A percentile compares a stretch with the other conserved stretches of the same genome.
Evolutionary conservation across 306 rosid genomes (phyloP).

Genomic region (Corylus americana): DNA sequence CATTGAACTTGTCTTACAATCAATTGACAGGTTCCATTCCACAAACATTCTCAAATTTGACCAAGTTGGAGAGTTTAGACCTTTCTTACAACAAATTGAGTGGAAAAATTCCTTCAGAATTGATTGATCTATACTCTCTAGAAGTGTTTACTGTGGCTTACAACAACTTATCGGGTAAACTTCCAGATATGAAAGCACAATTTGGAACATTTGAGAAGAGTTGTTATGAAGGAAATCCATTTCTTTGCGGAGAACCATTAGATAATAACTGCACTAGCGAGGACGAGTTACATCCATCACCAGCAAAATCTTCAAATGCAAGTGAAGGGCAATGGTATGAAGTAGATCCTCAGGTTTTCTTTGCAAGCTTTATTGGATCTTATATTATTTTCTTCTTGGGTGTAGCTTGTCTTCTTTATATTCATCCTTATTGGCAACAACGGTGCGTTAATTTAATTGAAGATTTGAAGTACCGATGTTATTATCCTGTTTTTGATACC

Average conservation of each 20-base stretch:
- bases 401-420: background rate
- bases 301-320: background rate
- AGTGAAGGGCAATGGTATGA: background rate
- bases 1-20: conserved; percentile 17
- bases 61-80: conserved; percentile 12
- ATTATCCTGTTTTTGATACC: background rate
- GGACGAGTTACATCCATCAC: background rate
- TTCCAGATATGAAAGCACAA: background rate
- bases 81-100: conserved; percentile 15
- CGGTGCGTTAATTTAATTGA: conserved; percentile 8
- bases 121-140: background rate
- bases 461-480: background rate
- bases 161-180: conserved; percentile 16
- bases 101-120: conserved; percentile 9
- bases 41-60: background rate
- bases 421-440: background rate
- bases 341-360: background rate
- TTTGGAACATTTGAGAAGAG: background rate
- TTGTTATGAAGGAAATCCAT: conserved; percentile 11
- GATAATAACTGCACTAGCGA: background rate
- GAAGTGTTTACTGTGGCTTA: conserved; percentile 7
- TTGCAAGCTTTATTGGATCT: background rate
- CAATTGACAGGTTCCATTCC: conserved; percentile 7
- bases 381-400: background rate
- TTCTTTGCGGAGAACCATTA: conserved; percentile 12